A percentile compares a stretch with the other conserved stretches of the same genome.
Evolutionary conservation across 1,139 yeast genomes (phyloP).

Genomic region (Taphrina flavorubra): DNA sequence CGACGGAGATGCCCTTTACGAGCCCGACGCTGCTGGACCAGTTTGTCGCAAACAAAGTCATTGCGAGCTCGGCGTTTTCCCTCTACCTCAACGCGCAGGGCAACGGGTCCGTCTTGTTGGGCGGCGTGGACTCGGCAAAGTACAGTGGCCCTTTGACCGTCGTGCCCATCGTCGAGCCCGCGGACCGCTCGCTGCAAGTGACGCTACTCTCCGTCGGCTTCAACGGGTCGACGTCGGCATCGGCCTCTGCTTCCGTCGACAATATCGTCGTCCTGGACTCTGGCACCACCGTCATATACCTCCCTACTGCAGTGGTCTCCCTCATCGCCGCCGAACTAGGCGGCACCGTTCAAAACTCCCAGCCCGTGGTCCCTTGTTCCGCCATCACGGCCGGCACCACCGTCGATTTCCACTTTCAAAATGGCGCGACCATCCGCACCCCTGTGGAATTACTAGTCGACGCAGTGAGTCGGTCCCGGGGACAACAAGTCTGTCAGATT

Average conservation of each 20-base stretch:
- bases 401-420: constrained; percentile 51
- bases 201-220: constrained; percentile 41
- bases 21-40: constrained; percentile 25
- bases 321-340: constrained; percentile 55
- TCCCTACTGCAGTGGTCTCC: constrained; percentile 56
- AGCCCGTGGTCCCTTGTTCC: constrained; percentile 51
- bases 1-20: constrained; percentile 15
- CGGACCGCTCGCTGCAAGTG: constrained; percentile 43
- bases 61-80: constrained; percentile 59
- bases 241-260: constrained; percentile 9
- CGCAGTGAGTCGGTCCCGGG: constrained; percentile 32
- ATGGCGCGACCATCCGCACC: constrained; percentile 41
- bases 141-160: constrained; percentile 57
- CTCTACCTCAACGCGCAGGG: constrained; percentile 57
- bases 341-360: constrained; percentile 49
- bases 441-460: constrained; percentile 40
- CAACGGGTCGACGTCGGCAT: constrained; percentile 25
- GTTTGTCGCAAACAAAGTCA: constrained; percentile 46
- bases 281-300: constrained; percentile 64
- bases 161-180: constrained; percentile 46
- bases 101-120: constrained; percentile 61
- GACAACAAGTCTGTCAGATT: constrained; percentile 41
- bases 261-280: constrained; percentile 60
- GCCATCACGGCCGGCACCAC: constrained; percentile 56
- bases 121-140: constrained; percentile 63